A percentile compares a stretch with the other conserved stretches of the same genome.
Conservation (phyloP, 306 rosid species). For the Quercus robur region DNA sequence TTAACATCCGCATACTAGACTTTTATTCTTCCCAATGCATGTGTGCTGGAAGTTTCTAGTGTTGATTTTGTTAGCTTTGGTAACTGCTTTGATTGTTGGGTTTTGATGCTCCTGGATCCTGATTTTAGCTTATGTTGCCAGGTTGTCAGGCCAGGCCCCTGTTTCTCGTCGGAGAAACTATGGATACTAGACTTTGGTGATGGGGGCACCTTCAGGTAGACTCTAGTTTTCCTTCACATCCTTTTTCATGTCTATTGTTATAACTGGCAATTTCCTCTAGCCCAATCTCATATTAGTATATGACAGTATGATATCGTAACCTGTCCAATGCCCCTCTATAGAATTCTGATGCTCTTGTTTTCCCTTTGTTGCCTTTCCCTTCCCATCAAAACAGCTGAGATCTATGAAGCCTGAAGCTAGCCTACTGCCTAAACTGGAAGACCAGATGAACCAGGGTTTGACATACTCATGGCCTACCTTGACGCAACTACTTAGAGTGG, state of each 20-base stretch:
- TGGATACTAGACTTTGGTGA: conserved; percentile 41
- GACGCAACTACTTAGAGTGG: conserved; percentile 77
- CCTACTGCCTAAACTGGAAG: conserved; percentile 95
- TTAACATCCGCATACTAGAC: neutral
- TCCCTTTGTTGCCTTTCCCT: conserved; percentile 92
- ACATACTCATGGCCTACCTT: conserved; percentile 92
- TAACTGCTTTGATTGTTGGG: neutral
- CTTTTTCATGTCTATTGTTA: conserved; percentile 29
- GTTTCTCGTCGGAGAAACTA: conserved; percentile 63
- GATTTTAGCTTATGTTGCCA: conserved; percentile 35
- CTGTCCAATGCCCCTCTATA: conserved; percentile 73
- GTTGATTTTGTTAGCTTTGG: neutral
- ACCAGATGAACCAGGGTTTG: conserved; percentile 97
- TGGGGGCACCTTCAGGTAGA: conserved; percentile 39
- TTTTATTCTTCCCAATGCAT: neutral
- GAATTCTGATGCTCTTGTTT: conserved; percentile 89
- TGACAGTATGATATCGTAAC: conserved; percentile 61
- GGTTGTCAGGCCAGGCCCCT: conserved; percentile 51
- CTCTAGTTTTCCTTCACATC: conserved; percentile 23
- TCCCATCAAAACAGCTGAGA: conserved; percentile 97
- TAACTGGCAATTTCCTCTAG: conserved; percentile 36
- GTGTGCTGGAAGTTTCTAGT: conserved; percentile 10
- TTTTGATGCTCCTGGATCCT: conserved; percentile 14
- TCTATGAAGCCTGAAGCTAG: conserved; percentile 97
- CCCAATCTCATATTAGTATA: conserved; percentile 33